phyloP scores from a whole-genome alignment of 2,329 filamentous ascomycete genomes.

The Phyllosticta ampelicida region DNA sequence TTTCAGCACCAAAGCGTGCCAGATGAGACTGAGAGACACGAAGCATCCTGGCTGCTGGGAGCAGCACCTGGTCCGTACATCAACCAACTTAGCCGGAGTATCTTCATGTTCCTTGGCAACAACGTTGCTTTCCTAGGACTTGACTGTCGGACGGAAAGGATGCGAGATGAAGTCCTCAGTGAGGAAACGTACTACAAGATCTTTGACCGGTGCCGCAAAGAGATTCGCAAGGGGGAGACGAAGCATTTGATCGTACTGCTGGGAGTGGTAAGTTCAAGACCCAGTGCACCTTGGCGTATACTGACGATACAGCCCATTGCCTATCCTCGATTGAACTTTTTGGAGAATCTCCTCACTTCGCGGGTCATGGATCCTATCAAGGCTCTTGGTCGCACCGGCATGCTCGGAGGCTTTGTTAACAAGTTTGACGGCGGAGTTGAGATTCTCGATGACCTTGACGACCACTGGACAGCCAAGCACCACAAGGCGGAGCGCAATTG shows the following conservation, averaged over 20 bases:
- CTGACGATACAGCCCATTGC: conserved; percentile 29
- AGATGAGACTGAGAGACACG: conserved; percentile 68
- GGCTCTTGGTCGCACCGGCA: conserved; percentile 68
- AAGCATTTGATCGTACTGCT: conserved; percentile 84
- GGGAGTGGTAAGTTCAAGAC: conserved; percentile 51
- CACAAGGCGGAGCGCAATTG: conserved; percentile 85
- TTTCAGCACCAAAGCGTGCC: conserved; percentile 91
- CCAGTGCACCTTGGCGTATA: neutral
- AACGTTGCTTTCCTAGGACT: conserved; percentile 74
- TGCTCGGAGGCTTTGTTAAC: conserved; percentile 72
- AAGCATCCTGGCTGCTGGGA: conserved; percentile 88
- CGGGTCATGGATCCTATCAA: conserved; percentile 81
- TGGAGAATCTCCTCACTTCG: conserved; percentile 66
- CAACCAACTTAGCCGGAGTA: conserved; percentile 67
- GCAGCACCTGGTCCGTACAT: conserved; percentile 79
- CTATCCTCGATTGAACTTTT: conserved; percentile 41
- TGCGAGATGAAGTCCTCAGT: conserved; percentile 67
- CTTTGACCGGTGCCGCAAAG: conserved; percentile 72
- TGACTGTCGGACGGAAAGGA: conserved; percentile 85
- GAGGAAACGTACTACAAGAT: conserved; percentile 76
- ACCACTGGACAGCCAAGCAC: conserved; percentile 94
- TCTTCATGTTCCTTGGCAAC: conserved; percentile 75
- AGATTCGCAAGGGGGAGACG: conserved; percentile 72
- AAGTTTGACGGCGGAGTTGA: conserved; percentile 87
- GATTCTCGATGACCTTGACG: conserved; percentile 82